Conservation (phyloP, 1,284 basidiomycete species). For the Earliella scabrosa region DNA sequence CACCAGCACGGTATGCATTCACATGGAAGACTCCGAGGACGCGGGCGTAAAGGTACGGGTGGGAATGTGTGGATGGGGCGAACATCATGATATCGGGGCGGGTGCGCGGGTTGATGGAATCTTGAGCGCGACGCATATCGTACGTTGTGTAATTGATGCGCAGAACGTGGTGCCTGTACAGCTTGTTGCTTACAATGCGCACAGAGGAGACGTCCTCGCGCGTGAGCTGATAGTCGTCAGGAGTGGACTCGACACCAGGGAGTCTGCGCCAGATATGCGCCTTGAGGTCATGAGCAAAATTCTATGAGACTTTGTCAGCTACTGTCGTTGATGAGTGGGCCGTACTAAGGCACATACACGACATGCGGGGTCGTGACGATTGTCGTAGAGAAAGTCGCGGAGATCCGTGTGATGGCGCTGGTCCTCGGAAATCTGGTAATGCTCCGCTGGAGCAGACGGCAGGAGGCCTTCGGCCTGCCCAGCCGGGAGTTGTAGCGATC, state of each 20-base stretch:
- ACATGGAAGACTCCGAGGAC: conserved; percentile 28
- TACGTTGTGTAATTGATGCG: conserved; percentile 12
- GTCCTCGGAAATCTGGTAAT: not conserved
- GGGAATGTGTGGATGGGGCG: conserved; percentile 7
- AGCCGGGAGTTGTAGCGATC: not conserved
- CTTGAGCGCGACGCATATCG: conserved; percentile 4
- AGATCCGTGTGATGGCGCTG: not conserved
- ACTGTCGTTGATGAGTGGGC: too few relatives aligned
- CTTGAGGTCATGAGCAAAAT: too few relatives aligned
- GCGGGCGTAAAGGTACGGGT: conserved; percentile 26
- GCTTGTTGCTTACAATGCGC: not conserved
- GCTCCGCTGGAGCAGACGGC: not conserved
- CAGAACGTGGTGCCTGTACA: not conserved
- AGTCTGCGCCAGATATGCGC: too few relatives aligned
- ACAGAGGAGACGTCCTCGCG: not conserved
- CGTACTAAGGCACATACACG: too few relatives aligned
- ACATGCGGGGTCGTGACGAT: not conserved
- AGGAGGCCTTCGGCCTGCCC: not conserved
- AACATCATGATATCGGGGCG: conserved; percentile 40
- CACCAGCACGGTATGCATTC: conserved; percentile 9
- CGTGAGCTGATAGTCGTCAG: not conserved
- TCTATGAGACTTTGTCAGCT: too few relatives aligned
- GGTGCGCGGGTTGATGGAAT: not conserved
- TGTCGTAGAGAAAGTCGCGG: not conserved
- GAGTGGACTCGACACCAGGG: not conserved